Conservation (phyloP, 75 land plant genomes). For the Adiantum capillusveneris region DNA sequence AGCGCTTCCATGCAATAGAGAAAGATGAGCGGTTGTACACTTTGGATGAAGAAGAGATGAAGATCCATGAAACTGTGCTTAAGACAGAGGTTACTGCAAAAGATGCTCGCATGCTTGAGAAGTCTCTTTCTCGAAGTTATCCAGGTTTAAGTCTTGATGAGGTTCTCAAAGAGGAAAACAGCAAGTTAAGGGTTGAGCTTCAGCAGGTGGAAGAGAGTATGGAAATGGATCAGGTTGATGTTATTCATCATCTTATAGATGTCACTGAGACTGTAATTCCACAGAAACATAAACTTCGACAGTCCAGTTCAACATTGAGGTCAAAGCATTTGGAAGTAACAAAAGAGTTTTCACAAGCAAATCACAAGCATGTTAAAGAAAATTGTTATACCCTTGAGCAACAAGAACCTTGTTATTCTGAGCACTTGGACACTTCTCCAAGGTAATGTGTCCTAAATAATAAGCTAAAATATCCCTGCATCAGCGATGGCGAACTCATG, state of each 20-base stretch:
- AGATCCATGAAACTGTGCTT: constrained; percentile 56
- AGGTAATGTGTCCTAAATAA: too few relatives aligned
- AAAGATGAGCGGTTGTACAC: constrained; percentile 72
- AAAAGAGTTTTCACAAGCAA: background rate
- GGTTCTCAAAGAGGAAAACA: constrained; percentile 66
- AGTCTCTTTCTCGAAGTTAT: constrained; percentile 67
- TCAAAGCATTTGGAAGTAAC: background rate
- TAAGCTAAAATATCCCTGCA: too few relatives aligned
- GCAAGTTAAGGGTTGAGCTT: constrained; percentile 73
- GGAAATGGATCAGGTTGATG: constrained; percentile 65
- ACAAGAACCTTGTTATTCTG: background rate
- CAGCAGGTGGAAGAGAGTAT: constrained; percentile 47
- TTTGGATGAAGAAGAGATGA: constrained; percentile 72
- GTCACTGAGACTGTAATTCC: constrained; percentile 54
- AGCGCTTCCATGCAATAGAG: constrained; percentile 59
- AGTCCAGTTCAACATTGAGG: too few relatives aligned
- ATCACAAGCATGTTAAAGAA: background rate
- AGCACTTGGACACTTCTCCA: too few relatives aligned
- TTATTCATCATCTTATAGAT: constrained; percentile 75
- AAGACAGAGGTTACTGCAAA: constrained; percentile 40
- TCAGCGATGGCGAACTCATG: too few relatives aligned
- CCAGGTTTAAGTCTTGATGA: constrained; percentile 60
- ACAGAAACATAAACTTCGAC: background rate
- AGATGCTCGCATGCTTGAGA: constrained; percentile 42
- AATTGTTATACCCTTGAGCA: background rate